Evolutionary conservation across 2,329 filamentous ascomycete species (phyloP).

Genomic region (Fonsecaea pedrosoi): DNA sequence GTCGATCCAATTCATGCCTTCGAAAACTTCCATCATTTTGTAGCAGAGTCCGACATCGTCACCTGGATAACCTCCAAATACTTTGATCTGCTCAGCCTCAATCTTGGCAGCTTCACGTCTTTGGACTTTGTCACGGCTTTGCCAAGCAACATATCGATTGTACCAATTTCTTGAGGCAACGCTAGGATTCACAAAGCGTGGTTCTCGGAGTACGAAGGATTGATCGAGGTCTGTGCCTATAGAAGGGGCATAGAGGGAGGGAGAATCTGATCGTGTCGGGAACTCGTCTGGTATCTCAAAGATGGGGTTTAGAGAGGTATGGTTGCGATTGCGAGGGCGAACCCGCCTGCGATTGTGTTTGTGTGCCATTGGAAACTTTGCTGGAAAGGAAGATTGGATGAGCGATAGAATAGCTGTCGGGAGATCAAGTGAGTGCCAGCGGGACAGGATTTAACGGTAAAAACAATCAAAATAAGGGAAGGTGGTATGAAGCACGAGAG

Average conservation of each 20-base stretch:
- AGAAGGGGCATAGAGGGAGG: conserved; percentile 23
- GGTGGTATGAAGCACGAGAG: conserved; percentile 8
- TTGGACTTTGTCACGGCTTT: conserved; percentile 46
- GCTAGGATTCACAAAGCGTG: conserved; percentile 35
- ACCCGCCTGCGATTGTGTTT: conserved; percentile 56
- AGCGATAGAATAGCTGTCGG: conserved; percentile 24
- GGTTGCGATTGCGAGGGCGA: conserved; percentile 50
- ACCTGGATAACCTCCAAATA: conserved; percentile 41
- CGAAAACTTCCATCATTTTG: conserved; percentile 59
- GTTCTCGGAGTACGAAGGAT: conserved; percentile 39
- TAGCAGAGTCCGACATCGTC: conserved; percentile 49
- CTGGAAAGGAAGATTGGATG: background rate
- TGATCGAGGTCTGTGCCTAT: conserved; percentile 18
- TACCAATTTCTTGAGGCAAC: conserved; percentile 51
- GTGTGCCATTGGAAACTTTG: conserved; percentile 49
- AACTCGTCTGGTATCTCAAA: conserved; percentile 38
- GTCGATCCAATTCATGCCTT: conserved; percentile 57
- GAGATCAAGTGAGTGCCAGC: conserved; percentile 33
- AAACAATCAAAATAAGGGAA: conserved; percentile 8
- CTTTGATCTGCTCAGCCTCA: conserved; percentile 52
- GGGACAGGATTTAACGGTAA: conserved; percentile 4
- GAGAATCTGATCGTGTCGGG: conserved; percentile 25
- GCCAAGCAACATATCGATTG: conserved; percentile 50
- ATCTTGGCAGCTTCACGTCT: conserved; percentile 43
- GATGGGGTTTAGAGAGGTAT: conserved; percentile 39